These are phyloP conservation scores for Agaricus sinodeliciosus DNA, from an alignment of 768 basidiomycete species.

Conservation along the genomic window DNA sequence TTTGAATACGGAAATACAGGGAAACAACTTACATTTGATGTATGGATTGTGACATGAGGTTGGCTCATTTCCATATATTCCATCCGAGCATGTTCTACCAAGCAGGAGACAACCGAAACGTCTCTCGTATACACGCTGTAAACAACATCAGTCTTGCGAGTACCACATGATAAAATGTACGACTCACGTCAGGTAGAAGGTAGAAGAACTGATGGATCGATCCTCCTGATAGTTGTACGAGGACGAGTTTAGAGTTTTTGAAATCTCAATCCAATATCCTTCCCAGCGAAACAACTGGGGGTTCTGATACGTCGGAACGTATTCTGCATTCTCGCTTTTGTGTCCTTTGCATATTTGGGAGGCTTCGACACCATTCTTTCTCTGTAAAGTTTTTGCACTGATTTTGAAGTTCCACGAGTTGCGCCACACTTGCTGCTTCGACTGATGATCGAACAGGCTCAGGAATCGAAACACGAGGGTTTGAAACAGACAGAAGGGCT, in stretches of 20 bases:
- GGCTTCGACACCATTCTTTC: constrained; percentile 32
- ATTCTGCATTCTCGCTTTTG: constrained; percentile 29
- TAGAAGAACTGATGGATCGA: constrained; percentile 9
- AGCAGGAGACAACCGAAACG: constrained; percentile 30
- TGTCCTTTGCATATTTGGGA: constrained; percentile 11
- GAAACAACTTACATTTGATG: constrained; percentile 23
- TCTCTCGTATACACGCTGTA: constrained; percentile 37
- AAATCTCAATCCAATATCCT: constrained; percentile 36
- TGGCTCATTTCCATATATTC: constrained; percentile 33
- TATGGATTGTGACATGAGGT: constrained; percentile 36
- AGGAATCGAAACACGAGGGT: not conserved
- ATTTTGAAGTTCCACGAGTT: constrained; percentile 35
- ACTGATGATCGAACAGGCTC: constrained; percentile 18
- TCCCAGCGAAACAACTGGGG: constrained; percentile 40
- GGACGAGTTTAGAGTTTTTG: constrained; percentile 13
- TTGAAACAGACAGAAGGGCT: constrained; percentile 5
- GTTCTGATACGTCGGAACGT: constrained; percentile 32
- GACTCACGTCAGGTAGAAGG: constrained; percentile 29
- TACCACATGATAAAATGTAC: not conserved
- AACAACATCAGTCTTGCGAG: not conserved
- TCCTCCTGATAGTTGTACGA: constrained; percentile 8
- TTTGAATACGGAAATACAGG: not conserved
- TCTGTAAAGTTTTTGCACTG: constrained; percentile 29
- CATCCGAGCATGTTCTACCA: constrained; percentile 36
- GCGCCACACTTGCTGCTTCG: constrained; percentile 36